Conservation (phyloP, 2,329 filamentous ascomycete genomes). For the Karstenula rhodostoma region DNA sequence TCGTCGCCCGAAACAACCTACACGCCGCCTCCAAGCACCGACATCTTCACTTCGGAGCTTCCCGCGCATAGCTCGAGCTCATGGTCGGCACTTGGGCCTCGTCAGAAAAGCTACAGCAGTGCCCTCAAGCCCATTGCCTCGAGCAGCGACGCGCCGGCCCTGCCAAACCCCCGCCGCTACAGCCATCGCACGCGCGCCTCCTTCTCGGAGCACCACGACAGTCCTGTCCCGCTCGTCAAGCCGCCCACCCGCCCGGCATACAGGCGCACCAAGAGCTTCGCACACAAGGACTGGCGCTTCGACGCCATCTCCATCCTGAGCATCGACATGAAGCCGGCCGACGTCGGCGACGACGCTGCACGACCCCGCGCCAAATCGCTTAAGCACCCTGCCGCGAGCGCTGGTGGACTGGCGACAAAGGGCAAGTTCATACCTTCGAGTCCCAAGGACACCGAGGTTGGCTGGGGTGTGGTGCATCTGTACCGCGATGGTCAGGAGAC, state of each 20-base stretch:
- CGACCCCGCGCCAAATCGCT: constrained; percentile 42
- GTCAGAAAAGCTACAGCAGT: constrained; percentile 24
- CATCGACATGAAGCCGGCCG: constrained; percentile 71
- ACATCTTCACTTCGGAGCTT: constrained; percentile 57
- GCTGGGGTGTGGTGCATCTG: constrained; percentile 93
- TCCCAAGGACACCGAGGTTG: constrained; percentile 76
- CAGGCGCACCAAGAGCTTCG: constrained; percentile 39
- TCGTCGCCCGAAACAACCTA: constrained; percentile 45
- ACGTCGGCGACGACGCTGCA: constrained; percentile 36
- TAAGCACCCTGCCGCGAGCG: constrained; percentile 50
- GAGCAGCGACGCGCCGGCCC: constrained; percentile 32
- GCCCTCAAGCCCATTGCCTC: constrained; percentile 31
- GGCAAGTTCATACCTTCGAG: constrained; percentile 78
- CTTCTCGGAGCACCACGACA: constrained; percentile 47
- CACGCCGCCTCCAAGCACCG: constrained; percentile 50
- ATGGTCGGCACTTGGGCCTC: constrained; percentile 42
- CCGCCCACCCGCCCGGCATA: constrained; percentile 44
- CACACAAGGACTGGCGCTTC: constrained; percentile 77
- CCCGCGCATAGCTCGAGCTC: constrained; percentile 53
- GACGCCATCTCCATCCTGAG: constrained; percentile 80
- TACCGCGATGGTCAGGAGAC: constrained; percentile 87
- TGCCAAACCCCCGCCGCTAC: constrained; percentile 29
- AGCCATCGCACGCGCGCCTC: constrained; percentile 46
- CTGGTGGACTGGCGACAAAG: constrained; percentile 76
- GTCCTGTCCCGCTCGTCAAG: constrained; percentile 44